Percentiles rank a stretch among this genome's conserved stretches.
phyloP scores from a whole-genome alignment of 169 alveolate species.

The Theileria annulata region DNA sequence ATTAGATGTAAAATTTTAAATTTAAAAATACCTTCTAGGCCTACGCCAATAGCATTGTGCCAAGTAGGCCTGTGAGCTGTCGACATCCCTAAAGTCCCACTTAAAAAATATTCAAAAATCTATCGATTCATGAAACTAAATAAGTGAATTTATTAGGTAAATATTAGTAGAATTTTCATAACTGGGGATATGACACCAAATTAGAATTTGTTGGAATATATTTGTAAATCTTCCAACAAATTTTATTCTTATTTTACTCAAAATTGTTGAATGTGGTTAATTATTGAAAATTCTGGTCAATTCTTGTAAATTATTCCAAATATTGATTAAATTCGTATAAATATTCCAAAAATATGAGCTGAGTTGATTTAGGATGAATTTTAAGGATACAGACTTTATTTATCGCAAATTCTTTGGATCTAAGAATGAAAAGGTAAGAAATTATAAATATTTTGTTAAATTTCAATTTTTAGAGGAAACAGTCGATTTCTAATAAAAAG shows the following conservation, averaged over 20 bases:
- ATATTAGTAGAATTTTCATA: not conserved
- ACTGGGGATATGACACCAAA: not conserved
- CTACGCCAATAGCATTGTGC: slow-evolving; percentile 79
- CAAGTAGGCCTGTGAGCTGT: slow-evolving; percentile 83
- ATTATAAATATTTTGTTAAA: not conserved
- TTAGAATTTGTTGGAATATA: not conserved
- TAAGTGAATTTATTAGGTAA: not conserved
- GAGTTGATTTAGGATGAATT: not conserved
- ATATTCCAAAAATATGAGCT: not conserved
- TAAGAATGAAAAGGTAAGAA: slow-evolving; percentile 54
- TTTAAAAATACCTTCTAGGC: slow-evolving; percentile 66
- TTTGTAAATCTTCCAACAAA: not conserved
- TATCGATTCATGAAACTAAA: not conserved
- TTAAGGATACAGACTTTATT: slow-evolving; percentile 31
- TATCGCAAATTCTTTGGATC: slow-evolving; percentile 57
- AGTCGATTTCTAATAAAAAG: slow-evolving; percentile 34
- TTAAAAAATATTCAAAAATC: not conserved
- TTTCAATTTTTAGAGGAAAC: slow-evolving; percentile 14
- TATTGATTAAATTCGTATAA: not conserved
- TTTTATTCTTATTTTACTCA: too few species aligned
- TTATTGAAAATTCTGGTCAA: not conserved
- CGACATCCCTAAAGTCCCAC: slow-evolving; percentile 62
- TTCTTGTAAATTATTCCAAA: not conserved
- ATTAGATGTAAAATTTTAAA: not conserved
- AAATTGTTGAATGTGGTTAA: not conserved